Evolutionary conservation across 208 protist species (phyloP).

Genomic region (Leishmania tropica): DNA sequence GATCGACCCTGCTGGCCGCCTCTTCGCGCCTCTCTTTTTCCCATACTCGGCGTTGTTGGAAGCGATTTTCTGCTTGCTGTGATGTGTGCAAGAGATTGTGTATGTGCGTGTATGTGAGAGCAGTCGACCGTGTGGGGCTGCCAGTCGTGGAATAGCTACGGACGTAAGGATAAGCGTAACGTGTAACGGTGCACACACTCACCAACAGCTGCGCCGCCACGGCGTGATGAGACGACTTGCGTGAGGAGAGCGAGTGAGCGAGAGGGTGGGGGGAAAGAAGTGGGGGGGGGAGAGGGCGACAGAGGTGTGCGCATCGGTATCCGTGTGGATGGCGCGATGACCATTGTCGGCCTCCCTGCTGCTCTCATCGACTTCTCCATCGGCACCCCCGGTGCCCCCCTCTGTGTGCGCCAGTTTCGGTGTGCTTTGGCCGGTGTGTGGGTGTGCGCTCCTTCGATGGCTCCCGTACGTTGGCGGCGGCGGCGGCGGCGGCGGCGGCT

Average conservation of each 20-base stretch:
- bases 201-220: background rate
- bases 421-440: background rate
- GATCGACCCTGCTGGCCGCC: background rate
- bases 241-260: background rate
- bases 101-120: background rate
- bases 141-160: background rate
- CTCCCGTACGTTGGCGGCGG: background rate
- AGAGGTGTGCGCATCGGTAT: background rate
- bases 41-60: background rate
- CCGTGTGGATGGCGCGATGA: background rate
- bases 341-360: background rate
- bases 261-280: background rate
- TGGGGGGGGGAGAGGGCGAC: background rate
- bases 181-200: background rate
- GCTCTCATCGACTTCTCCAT: background rate
- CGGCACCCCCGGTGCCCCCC: too few species aligned
- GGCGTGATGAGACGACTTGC: background rate
- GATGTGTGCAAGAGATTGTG: background rate
- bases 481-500: too few species aligned
- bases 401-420: background rate
- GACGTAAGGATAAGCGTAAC: conserved; percentile 2
- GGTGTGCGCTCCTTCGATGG: background rate
- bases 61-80: background rate
- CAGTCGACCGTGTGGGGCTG: background rate
- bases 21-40: background rate